Conservation (phyloP, 257 asterid species). For the Ballota nigra region DNA sequence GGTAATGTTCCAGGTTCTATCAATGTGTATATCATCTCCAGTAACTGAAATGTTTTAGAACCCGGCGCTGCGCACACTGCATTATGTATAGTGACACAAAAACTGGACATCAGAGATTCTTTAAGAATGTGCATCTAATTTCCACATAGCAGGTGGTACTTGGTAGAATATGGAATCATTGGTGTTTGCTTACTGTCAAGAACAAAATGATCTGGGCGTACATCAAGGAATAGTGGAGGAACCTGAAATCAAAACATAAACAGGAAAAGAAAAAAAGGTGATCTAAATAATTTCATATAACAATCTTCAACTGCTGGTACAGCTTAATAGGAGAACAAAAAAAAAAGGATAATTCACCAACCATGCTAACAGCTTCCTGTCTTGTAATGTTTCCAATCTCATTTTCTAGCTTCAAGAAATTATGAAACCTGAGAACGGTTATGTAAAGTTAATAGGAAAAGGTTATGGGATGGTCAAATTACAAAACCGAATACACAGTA, state of each 20-base stretch:
- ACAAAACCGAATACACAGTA: background rate
- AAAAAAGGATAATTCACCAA: conserved; percentile 31
- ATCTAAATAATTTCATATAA: background rate
- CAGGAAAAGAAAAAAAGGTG: conserved; percentile 1
- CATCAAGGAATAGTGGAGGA: conserved; percentile 98
- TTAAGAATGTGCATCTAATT: background rate
- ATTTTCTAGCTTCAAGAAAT: conserved; percentile 86
- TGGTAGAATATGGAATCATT: conserved; percentile 2
- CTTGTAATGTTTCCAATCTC: conserved; percentile 97
- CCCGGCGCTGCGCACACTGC: conserved; percentile 99
- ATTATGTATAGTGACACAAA: conserved; percentile 28
- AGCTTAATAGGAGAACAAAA: conserved; percentile 15
- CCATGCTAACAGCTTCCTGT: conserved; percentile 99
- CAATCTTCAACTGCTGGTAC: background rate
- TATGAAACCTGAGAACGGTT: conserved; percentile 78
- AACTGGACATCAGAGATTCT: conserved; percentile 18
- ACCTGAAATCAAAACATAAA: conserved; percentile 52
- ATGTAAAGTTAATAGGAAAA: conserved; percentile 9
- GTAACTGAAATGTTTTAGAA: conserved; percentile 93
- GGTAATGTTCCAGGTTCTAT: conserved; percentile 79
- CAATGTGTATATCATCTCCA: conserved; percentile 89
- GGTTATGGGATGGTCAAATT: conserved; percentile 4
- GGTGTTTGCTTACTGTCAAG: conserved; percentile 84
- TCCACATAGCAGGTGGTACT: conserved; percentile 4
- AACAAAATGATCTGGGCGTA: conserved; percentile 83